These are phyloP conservation scores for Oidium heveae DNA, from an alignment of 2,329 filamentous ascomycete genomes.

Conservation along the genomic window DNA sequence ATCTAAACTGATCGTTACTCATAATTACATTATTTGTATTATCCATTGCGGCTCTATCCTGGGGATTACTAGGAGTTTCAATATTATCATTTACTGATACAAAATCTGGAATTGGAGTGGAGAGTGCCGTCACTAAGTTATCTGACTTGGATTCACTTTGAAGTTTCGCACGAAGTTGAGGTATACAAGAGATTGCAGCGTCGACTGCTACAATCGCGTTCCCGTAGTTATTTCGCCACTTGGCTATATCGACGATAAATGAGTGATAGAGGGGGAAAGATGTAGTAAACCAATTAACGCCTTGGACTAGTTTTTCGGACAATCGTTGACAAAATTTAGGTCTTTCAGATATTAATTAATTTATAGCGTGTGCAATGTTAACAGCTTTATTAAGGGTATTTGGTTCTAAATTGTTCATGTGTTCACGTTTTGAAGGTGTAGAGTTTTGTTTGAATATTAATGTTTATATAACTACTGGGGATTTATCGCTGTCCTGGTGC, in stretches of 20 bases:
- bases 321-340: not conserved
- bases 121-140: not conserved
- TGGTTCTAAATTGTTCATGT: not conserved
- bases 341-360: not conserved
- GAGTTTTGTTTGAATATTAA: not conserved
- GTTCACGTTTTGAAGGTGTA: not conserved
- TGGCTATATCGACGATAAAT: not conserved
- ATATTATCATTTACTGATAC: not conserved
- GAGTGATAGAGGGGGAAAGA: not conserved
- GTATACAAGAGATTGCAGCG: not conserved
- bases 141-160: not conserved
- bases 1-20: not conserved
- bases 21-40: not conserved
- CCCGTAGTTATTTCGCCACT: not conserved
- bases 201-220: not conserved
- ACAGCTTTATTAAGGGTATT: not conserved
- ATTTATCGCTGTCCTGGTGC: not conserved
- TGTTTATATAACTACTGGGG: not conserved
- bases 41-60: not conserved
- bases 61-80: not conserved
- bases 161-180: not conserved
- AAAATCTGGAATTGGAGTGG: not conserved
- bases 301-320: not conserved
- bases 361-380: not conserved
- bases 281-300: not conserved